Percentiles rank a stretch among this genome's conserved stretches.
These are phyloP conservation scores for Mycena floridula DNA, from an alignment of 768 basidiomycete species.

Conservation along the genomic window DNA sequence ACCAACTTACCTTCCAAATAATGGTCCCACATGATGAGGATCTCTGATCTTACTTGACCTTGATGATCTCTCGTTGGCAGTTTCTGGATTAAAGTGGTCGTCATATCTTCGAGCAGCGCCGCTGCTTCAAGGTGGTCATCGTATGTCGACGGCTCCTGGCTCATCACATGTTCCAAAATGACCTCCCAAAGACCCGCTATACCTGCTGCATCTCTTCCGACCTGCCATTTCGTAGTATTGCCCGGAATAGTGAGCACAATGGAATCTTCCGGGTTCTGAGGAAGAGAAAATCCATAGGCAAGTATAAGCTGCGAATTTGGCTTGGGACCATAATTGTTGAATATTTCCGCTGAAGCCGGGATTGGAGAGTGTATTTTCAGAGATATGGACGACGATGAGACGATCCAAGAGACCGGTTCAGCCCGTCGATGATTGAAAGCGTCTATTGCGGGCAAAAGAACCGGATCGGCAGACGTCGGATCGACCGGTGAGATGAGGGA, in stretches of 20 bases:
- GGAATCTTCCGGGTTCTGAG: conserved; percentile 79
- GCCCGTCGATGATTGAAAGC: conserved; percentile 79
- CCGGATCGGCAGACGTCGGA: conserved; percentile 58
- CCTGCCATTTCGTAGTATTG: conserved; percentile 42
- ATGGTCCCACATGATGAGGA: too few relatives aligned
- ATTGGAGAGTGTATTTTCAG: conserved; percentile 49
- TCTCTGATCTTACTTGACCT: too few relatives aligned
- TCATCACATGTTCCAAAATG: conserved; percentile 18
- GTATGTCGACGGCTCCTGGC: conserved; percentile 27
- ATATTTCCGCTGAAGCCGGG: conserved; percentile 48
- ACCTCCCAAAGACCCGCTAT: conserved; percentile 54
- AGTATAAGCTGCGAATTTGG: conserved; percentile 86
- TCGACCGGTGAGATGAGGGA: conserved; percentile 51
- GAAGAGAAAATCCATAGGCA: conserved; percentile 85
- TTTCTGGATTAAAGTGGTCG: too few relatives aligned
- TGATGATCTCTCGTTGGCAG: too few relatives aligned
- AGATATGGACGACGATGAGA: conserved; percentile 44
- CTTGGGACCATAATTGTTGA: conserved; percentile 92
- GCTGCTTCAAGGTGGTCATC: conserved; percentile 69
- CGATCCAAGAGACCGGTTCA: conserved; percentile 79
- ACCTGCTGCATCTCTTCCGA: conserved; percentile 51
- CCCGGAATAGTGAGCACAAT: conserved; percentile 76
- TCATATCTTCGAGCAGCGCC: conserved; percentile 62
- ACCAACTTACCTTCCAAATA: too few relatives aligned
- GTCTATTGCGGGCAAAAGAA: conserved; percentile 86